Percentiles rank a stretch among this genome's conserved stretches.
Evolutionary conservation across 2,329 filamentous ascomycete genomes (phyloP).

Genomic region (Xylariomycetidae sp.): DNA sequence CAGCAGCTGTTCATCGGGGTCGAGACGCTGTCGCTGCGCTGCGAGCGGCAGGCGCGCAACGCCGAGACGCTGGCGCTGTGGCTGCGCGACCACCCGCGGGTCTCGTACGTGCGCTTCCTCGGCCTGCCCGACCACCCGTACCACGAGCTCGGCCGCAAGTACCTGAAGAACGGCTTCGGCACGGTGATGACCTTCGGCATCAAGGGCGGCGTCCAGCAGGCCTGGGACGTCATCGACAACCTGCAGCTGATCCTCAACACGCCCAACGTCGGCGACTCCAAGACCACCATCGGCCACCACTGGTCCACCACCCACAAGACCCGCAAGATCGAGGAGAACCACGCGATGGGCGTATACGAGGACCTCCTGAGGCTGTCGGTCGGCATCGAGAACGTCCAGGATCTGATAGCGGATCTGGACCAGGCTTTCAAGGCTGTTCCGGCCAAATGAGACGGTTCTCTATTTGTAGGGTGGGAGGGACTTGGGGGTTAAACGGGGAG

Average conservation of each 20-base stretch:
- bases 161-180: constrained; percentile 63
- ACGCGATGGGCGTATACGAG: constrained; percentile 53
- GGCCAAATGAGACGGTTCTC: no score
- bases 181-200: constrained; percentile 70
- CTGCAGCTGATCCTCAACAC: constrained; percentile 71
- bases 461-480: no score
- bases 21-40: constrained; percentile 64
- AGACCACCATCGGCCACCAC: constrained; percentile 68
- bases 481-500: no score
- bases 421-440: no score
- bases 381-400: constrained; percentile 68
- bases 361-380: constrained; percentile 66
- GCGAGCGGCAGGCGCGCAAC: constrained; percentile 63
- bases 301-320: constrained; percentile 72
- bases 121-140: constrained; percentile 61
- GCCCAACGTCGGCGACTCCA: constrained; percentile 69
- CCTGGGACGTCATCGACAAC: constrained; percentile 57
- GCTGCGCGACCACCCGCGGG: constrained; percentile 62
- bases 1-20: constrained; percentile 66
- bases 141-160: constrained; percentile 63
- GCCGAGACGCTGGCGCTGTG: constrained; percentile 61
- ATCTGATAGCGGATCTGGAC: constrained; percentile 68
- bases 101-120: constrained; percentile 69
- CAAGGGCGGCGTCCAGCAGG: constrained; percentile 39
- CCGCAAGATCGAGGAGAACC: constrained; percentile 60